Percentiles rank a stretch among this genome's conserved stretches.
Evolutionary conservation across 352 stramenopile species (phyloP).

Genomic region (Phytopythium litorale): DNA sequence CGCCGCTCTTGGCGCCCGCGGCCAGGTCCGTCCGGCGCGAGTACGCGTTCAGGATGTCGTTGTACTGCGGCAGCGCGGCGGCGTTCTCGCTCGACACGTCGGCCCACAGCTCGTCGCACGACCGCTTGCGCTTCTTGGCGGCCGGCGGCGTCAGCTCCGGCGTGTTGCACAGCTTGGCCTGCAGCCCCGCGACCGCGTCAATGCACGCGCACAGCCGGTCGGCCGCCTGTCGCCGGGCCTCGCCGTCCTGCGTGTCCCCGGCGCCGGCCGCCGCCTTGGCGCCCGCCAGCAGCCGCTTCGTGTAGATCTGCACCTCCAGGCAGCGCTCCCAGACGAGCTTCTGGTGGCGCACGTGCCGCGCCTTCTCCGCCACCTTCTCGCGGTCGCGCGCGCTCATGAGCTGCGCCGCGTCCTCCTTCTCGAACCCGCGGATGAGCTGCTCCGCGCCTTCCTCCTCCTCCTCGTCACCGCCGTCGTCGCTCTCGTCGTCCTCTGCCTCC

Average conservation of each 20-base stretch:
- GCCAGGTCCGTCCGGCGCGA: constrained; percentile 69
- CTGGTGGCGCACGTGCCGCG: constrained; percentile 74
- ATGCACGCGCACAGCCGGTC: constrained; percentile 63
- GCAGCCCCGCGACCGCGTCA: constrained; percentile 47
- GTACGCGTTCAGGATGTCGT: constrained; percentile 78
- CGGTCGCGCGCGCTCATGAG: constrained; percentile 76
- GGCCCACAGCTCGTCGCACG: constrained; percentile 53
- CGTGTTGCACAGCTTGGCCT: constrained; percentile 68
- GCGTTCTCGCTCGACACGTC: constrained; percentile 37
- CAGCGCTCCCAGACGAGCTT: constrained; percentile 84
- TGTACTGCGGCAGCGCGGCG: constrained; percentile 67
- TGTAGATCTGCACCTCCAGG: constrained; percentile 85
- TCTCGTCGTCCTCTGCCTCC: constrained; percentile 27
- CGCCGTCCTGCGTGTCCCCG: constrained; percentile 17
- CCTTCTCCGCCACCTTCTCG: constrained; percentile 75
- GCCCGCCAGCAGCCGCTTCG: constrained; percentile 63
- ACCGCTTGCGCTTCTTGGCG: constrained; percentile 66
- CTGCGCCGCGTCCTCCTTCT: constrained; percentile 72
- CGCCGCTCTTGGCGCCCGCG: constrained; percentile 36
- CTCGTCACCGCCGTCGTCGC: constrained; percentile 28
- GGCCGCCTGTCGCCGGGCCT: constrained; percentile 30
- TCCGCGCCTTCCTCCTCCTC: constrained; percentile 58
- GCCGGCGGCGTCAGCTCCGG: constrained; percentile 33
- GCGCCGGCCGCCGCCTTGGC: constrained; percentile 27
- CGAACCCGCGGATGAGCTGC: constrained; percentile 71